These are phyloP conservation scores for Amaranthus tricolor DNA, from an alignment of 179 eudicot genomes.

Conservation along the genomic window DNA sequence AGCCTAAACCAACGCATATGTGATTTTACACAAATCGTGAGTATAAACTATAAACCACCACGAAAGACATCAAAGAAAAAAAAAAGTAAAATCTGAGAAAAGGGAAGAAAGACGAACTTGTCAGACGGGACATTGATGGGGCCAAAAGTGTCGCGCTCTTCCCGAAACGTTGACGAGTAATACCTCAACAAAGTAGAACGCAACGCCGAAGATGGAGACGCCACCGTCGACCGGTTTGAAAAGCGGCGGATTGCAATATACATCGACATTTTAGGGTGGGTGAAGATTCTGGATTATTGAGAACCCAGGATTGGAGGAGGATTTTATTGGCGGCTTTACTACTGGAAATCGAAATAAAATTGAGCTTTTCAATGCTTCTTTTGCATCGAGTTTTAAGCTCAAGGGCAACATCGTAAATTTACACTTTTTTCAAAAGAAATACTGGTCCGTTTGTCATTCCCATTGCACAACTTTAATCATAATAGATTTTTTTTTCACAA, in stretches of 20 bases:
- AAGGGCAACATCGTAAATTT: no score
- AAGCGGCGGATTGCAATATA: conserved; percentile 30
- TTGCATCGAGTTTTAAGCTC: no score
- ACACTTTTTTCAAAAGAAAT: no score
- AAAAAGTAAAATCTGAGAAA: background rate
- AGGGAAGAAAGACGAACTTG: conserved; percentile 42
- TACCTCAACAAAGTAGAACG: conserved; percentile 37
- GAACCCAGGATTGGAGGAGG: no score
- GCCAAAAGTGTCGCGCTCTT: conserved; percentile 82
- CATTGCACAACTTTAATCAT: no score
- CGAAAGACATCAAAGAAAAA: background rate
- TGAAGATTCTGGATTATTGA: no score
- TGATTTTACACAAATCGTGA: background rate
- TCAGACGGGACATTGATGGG: conserved; percentile 79
- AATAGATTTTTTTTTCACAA: no score
- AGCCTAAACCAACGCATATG: background rate
- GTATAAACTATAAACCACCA: background rate
- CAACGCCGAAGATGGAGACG: conserved; percentile 21
- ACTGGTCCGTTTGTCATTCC: no score
- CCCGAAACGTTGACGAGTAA: conserved; percentile 62
- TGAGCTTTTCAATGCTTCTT: no score
- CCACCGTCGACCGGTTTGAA: conserved; percentile 15
- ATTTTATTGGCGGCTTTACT: no score
- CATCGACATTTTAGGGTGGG: conserved; percentile 28
- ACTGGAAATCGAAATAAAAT: no score